Evolutionary conservation across 441 rosid species (phyloP), one percentile per base, ranked within the genome.

Genomic region (Adansonia gregorii): DNA sequence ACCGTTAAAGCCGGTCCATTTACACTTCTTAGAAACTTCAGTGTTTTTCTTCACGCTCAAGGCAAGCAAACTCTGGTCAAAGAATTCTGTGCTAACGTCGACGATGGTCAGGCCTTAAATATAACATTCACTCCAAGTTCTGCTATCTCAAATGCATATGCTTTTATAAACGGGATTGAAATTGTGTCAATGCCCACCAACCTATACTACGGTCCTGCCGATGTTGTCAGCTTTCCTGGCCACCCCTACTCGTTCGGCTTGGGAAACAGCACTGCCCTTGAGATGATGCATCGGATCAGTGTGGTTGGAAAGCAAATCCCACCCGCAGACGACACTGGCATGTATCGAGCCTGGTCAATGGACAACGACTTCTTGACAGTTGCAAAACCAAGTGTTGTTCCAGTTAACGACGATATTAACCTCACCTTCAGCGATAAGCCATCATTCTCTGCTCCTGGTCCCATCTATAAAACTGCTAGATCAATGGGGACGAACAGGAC

Each of bases 151-250:
- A 54, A 43, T 17, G 70, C 85, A 20, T 83, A 66, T 66, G 82
- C 79, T 9, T 85, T 83, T 3, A 43, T 82, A 39, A 83, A 78
- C 56, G 78, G 51, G 46, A 78, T 79, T n/a, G 81, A 83, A 66
- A 71, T 86, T 61, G 67, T 69, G 51, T 69, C 80, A 0, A 56
- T 83, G 64, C 81, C 81, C 0, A 54, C 58, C 3, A 45, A 78
- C 64, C 75, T 89, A 10, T 48, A 68, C 4, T 48, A 20, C 0
- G 3, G 75, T 0, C 83, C 71, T 0, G 76, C 48, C 43, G 3
- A 11, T 19, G 15, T 10, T 0, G 6, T 60, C 0, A 11, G 3
- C 6, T 24, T 60, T 8, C 1, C 24, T 19, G 65, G 65, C 15
- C 61, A 55, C 39, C 59, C 73, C 0, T 69, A 48, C 58, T 15